Evolutionary conservation across 1,284 basidiomycete genomes (phyloP).

Genomic region (Papiliotrema laurentii): DNA sequence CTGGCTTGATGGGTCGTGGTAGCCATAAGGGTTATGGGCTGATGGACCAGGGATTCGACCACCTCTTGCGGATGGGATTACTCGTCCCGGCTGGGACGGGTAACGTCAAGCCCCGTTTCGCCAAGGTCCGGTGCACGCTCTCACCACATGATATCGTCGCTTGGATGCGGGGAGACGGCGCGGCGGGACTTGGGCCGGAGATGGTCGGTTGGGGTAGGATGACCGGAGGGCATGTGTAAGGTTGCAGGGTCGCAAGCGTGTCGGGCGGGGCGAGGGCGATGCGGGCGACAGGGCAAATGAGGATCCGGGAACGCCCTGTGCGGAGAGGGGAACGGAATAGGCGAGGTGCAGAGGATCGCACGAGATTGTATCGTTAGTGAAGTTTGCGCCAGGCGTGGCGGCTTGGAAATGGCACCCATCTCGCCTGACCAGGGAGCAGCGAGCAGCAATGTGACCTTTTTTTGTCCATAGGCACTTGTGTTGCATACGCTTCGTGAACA

Average conservation of each 20-base stretch:
- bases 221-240: conserved; percentile 42
- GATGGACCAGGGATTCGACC: conserved; percentile 34
- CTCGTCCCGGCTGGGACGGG: conserved; percentile 30
- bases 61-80: conserved; percentile 34
- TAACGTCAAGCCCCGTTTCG: conserved; percentile 33
- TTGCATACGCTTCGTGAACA: too few species aligned
- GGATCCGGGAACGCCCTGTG: too few species aligned
- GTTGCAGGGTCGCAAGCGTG: neutral
- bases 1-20: too few species aligned
- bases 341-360: too few species aligned
- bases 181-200: conserved; percentile 38
- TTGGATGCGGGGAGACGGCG: conserved; percentile 44
- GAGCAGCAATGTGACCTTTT: too few species aligned
- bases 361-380: too few species aligned
- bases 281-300: too few species aligned
- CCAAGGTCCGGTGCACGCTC: conserved; percentile 40
- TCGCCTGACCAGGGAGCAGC: too few species aligned
- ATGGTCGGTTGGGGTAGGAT: conserved; percentile 44
- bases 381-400: too few species aligned
- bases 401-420: too few species aligned
- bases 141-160: conserved; percentile 43
- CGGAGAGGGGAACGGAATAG: too few species aligned
- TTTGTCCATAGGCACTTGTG: too few species aligned
- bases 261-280: neutral
- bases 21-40: neutral